phyloP scores from a whole-genome alignment of 2,329 filamentous ascomycete genomes.

The Trichoderma sp. region DNA sequence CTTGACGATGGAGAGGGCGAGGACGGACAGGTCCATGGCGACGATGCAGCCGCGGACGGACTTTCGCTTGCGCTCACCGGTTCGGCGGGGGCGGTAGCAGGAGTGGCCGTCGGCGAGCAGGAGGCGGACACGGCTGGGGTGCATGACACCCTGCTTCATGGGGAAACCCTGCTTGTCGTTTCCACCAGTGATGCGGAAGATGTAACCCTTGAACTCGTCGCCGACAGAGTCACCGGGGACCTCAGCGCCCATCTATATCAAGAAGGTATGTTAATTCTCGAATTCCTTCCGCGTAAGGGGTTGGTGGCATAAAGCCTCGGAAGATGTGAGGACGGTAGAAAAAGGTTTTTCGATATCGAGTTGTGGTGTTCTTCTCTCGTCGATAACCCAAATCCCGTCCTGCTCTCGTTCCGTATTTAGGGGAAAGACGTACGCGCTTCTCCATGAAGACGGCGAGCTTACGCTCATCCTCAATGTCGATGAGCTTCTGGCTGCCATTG shows the following conservation, averaged over 20 bases:
- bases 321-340: neutral
- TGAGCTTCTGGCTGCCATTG: conserved; percentile 99
- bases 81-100: conserved; percentile 97
- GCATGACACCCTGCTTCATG: conserved; percentile 99
- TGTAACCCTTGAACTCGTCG: conserved; percentile 99
- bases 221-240: conserved; percentile 91
- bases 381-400: conserved; percentile 13
- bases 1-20: conserved; percentile 95
- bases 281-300: neutral
- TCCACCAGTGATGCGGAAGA: conserved; percentile 98
- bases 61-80: conserved; percentile 99
- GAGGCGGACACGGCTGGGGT: conserved; percentile 96
- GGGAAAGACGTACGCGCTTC: conserved; percentile 69
- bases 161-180: conserved; percentile 99
- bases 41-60: conserved; percentile 98
- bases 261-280: conserved; percentile 16
- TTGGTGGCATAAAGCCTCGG: neutral
- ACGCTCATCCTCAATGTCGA: conserved; percentile 99
- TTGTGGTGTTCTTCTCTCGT: neutral
- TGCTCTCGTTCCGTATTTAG: conserved; percentile 16
- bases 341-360: neutral
- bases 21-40: conserved; percentile 88
- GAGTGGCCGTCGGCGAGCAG: conserved; percentile 95
- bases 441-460: conserved; percentile 99
- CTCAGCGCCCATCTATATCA: conserved; percentile 75